Conservation (phyloP, 1,139 yeast genomes). For the Zygoascus sp. region DNA sequence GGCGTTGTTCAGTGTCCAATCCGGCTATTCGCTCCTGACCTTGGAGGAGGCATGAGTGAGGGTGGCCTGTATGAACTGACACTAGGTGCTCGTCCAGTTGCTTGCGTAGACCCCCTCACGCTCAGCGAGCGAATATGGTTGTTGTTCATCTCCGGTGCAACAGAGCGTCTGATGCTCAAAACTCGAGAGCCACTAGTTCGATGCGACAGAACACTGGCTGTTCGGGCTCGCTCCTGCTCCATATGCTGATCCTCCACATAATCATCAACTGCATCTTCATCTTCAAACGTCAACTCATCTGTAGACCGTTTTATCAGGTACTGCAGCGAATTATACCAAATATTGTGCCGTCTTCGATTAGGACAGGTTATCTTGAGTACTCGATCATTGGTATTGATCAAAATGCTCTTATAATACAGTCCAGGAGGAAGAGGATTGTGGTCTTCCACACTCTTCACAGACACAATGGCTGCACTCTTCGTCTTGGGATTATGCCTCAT, state of each 20-base stretch:
- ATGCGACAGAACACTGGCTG: constrained; percentile 17
- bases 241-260: constrained; percentile 22
- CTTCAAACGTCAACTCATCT: constrained; percentile 53
- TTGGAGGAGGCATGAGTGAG: constrained; percentile 10
- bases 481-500: constrained; percentile 42
- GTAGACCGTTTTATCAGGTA: constrained; percentile 67
- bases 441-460: constrained; percentile 78
- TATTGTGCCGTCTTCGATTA: constrained; percentile 80
- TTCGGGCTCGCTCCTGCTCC: constrained; percentile 23
- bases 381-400: constrained; percentile 62
- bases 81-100: constrained; percentile 8
- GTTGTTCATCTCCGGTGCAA: constrained; percentile 32
- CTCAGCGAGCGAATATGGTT: constrained; percentile 7
- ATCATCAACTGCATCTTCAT: constrained; percentile 24
- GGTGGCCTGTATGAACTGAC: constrained; percentile 10
- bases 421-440: constrained; percentile 90
- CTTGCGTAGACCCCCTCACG: not conserved
- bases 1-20: not conserved
- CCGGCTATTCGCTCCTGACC: not conserved
- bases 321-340: constrained; percentile 84
- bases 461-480: constrained; percentile 74
- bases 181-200: constrained; percentile 21
- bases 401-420: constrained; percentile 74
- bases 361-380: constrained; percentile 80
- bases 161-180: constrained; percentile 26